Evolutionary conservation across 2,329 filamentous ascomycete species (phyloP), one percentile per base, ranked within the genome.

Genomic region (Plenodomus biglobosus): DNA sequence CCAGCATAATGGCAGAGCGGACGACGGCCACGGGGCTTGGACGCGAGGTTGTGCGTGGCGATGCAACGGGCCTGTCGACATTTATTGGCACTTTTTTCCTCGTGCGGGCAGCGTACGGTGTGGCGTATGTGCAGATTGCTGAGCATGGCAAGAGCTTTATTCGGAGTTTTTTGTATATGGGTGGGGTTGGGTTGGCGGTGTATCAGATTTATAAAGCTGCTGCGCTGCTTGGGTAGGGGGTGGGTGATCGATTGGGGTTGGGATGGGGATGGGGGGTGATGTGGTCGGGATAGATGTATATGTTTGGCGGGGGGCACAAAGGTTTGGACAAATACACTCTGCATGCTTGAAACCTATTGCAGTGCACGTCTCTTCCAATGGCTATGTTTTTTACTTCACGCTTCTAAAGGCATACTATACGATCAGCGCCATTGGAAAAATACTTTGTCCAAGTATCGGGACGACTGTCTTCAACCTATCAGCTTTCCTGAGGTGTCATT

Each of bases 121-220:
- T 61, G 1, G 50, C 60, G 8, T 65, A 65, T 39, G 46, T 65
- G 16, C 37, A 40, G 20, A 64, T 64, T 32, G 49, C 38, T 15
- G 58, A 61, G 10, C 58, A 58, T 16, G 17, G 38, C 10, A 62
- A 48, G 44, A 62, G 57, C 34, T 53, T 59, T 30, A 44, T 62
- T 4, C 55, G 60, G 22, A 65, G 59, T 37, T 21, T n/a, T 1
- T 30, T 58, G 17, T 64, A 53, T 50, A 39, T 39, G 4, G n/a
- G 45, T 15, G 61, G 56, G 0, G 43, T 17, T 11, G 60, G 52
- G 1, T 32, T 64, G 41, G 46, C 53, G 5, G 20, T 40, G 5
- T 62, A 46, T 15, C 61, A 64, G 47, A 52, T 64, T 22, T 63
- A 59, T 40, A 64, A 62, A 50, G 61, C 56, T 38, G 61, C 61